Evolutionary conservation across 768 basidiomycete species (phyloP).

Genomic region (Gloeophyllum trabeum): DNA sequence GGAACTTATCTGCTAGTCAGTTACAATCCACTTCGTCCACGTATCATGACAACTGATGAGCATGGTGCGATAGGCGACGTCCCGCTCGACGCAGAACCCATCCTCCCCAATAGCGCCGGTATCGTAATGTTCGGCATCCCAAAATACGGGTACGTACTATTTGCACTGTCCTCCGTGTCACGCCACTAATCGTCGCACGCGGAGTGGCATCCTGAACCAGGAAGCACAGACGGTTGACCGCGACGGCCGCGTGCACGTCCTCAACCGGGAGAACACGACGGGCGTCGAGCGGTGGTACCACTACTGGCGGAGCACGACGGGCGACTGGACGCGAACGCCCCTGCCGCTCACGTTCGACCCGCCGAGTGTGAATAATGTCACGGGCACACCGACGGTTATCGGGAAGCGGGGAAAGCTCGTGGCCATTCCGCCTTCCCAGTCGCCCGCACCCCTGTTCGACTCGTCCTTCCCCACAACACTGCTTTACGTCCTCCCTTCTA

Average conservation of each 20-base stretch:
- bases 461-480: constrained; percentile 6
- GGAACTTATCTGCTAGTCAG: too few relatives aligned
- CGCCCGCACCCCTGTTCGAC: constrained; percentile 7
- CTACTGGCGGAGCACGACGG: constrained; percentile 18
- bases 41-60: too few relatives aligned
- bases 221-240: constrained; percentile 20
- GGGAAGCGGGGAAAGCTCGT: constrained; percentile 26
- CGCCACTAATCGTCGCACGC: not conserved
- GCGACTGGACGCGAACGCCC: constrained; percentile 21
- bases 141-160: constrained; percentile 20
- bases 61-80: not conserved
- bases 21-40: too few relatives aligned
- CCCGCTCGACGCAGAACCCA: constrained; percentile 13
- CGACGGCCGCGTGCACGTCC: constrained; percentile 19
- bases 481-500: constrained; percentile 21
- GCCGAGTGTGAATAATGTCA: constrained; percentile 20
- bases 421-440: constrained; percentile 2
- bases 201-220: constrained; percentile 22
- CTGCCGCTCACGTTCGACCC: constrained; percentile 16
- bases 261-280: constrained; percentile 25
- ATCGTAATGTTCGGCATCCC: constrained; percentile 24
- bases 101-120: constrained; percentile 21
- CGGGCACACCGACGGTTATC: constrained; percentile 22
- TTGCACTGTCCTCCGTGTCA: not conserved
- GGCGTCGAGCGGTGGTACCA: constrained; percentile 22